Conservation (phyloP, 2,329 filamentous ascomycete genomes). For the Cercospora sp. region DNA sequence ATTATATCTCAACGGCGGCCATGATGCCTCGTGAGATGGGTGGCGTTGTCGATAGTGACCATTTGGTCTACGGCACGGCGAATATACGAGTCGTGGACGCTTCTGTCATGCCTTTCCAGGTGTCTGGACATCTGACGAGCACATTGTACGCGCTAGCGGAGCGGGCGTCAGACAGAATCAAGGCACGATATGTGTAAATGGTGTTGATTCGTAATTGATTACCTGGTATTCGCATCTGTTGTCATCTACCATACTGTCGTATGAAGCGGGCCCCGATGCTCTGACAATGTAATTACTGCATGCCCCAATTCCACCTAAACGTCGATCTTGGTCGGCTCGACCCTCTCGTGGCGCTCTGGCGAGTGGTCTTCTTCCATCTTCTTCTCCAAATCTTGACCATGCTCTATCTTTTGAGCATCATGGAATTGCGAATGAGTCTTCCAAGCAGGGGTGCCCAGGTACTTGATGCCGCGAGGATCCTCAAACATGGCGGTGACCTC, state of each 20-base stretch:
- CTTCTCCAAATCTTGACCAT: conserved; percentile 18
- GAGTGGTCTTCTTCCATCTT: conserved; percentile 16
- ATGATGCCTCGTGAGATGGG: conserved; percentile 30
- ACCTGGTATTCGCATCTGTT: not conserved
- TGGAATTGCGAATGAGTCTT: conserved; percentile 39
- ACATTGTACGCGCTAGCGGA: conserved; percentile 38
- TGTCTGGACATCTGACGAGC: conserved; percentile 21
- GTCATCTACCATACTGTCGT: not conserved
- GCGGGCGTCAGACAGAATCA: conserved; percentile 35
- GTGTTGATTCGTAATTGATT: not conserved
- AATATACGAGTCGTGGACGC: conserved; percentile 33
- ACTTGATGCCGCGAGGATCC: conserved; percentile 34
- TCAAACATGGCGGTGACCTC: conserved; percentile 75
- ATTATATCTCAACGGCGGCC: conserved; percentile 27
- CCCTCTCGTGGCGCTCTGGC: conserved; percentile 20
- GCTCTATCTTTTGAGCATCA: conserved; percentile 16
- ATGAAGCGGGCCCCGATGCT: not conserved
- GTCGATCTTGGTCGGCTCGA: conserved; percentile 18
- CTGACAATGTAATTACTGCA: not conserved
- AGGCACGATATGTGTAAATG: conserved; percentile 18
- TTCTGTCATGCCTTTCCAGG: conserved; percentile 31
- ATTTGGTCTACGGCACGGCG: conserved; percentile 31
- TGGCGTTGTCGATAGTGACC: conserved; percentile 32
- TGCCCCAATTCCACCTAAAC: not conserved
- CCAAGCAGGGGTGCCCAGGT: conserved; percentile 60